Evolutionary conservation across 306 rosid genomes (phyloP).

Genomic region (Styphnolobium japonicum): DNA sequence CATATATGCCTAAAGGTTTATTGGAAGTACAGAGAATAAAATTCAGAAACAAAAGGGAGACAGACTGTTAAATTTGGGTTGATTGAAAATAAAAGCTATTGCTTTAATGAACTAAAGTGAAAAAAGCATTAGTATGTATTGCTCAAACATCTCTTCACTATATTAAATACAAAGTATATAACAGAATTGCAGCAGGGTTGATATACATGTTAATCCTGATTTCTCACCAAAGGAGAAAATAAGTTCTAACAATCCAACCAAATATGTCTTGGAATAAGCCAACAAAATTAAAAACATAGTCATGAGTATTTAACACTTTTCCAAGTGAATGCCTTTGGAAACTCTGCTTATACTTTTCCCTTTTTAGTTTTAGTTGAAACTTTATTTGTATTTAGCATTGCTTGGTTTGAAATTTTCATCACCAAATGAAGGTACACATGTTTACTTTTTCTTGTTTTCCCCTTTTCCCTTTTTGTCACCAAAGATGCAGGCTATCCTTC

Average conservation of each 20-base stretch:
- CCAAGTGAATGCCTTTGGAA: not conserved
- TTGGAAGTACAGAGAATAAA: not conserved
- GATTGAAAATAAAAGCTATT: not conserved
- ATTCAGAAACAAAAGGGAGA: not conserved
- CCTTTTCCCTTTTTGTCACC: not conserved
- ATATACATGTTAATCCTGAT: not conserved
- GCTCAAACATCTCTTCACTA: not conserved
- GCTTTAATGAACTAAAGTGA: not conserved
- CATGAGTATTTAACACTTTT: not conserved
- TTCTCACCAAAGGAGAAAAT: not conserved
- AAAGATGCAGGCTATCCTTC: not conserved
- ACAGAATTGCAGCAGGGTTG: not conserved
- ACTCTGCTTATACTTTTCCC: not conserved
- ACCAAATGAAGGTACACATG: not conserved
- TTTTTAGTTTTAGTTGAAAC: not conserved
- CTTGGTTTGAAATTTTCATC: not conserved
- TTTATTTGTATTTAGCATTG: not conserved
- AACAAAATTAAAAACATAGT: not conserved
- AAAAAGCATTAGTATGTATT: not conserved
- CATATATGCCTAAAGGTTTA: not conserved
- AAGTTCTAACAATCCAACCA: not conserved
- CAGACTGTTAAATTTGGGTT: not conserved
- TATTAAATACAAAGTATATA: not conserved
- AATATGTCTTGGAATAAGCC: not conserved
- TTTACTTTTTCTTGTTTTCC: not conserved